Percentiles rank a stretch among this genome's conserved stretches.
Conservation (phyloP, 2,329 filamentous ascomycete genomes). For the Aspergillus sojae region DNA sequence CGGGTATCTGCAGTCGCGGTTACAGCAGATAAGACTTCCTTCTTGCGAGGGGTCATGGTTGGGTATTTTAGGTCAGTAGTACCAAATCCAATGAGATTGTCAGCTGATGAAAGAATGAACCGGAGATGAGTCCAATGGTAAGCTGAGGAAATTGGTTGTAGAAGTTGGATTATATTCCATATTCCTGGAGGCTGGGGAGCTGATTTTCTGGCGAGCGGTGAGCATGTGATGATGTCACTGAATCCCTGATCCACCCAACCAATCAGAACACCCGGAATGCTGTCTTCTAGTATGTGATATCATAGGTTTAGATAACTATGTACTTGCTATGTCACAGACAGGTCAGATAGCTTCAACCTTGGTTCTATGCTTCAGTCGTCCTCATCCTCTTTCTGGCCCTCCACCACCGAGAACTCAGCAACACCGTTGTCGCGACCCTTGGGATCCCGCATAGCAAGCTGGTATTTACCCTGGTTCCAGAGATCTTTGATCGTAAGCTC, state of each 20-base stretch:
- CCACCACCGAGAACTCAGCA: slow-evolving; percentile 51
- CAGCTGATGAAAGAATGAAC: neutral
- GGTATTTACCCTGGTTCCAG: slow-evolving; percentile 80
- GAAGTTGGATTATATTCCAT: neutral
- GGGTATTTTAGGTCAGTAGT: neutral
- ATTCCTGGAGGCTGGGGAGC: slow-evolving; percentile 12
- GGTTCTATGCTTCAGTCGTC: slow-evolving; percentile 24
- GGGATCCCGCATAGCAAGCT: slow-evolving; percentile 56
- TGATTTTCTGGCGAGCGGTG: slow-evolving; percentile 30
- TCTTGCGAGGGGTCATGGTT: slow-evolving; percentile 27
- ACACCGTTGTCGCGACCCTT: slow-evolving; percentile 52
- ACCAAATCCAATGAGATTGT: neutral
- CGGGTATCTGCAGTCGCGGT: slow-evolving; percentile 14
- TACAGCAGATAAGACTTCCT: slow-evolving; percentile 20
- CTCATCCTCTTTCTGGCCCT: slow-evolving; percentile 36
- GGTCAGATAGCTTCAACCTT: neutral
- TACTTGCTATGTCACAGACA: slow-evolving; percentile 1
- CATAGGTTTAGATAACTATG: too few species aligned
- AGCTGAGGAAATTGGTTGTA: neutral
- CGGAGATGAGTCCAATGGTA: neutral
- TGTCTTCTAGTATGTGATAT: too few species aligned
- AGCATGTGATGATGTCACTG: slow-evolving; percentile 41
- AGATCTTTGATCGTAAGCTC: slow-evolving; percentile 95
- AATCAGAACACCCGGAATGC: neutral
- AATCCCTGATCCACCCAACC: neutral